phyloP scores from a whole-genome alignment of 2,329 filamentous ascomycete species.

The Fusarium lyarnte region DNA sequence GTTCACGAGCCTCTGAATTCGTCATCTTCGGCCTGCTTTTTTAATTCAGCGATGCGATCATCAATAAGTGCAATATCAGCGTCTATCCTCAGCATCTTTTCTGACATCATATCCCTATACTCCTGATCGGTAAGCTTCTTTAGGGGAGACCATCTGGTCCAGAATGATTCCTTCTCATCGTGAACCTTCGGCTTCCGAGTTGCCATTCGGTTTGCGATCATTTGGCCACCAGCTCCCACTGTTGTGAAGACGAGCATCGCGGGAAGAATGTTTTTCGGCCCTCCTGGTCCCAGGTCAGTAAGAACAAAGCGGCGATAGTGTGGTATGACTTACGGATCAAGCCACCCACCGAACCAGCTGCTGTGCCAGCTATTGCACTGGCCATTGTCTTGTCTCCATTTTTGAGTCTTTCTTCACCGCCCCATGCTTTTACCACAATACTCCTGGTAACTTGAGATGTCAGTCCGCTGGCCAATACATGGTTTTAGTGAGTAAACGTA shows the following conservation, averaged over 20 bases:
- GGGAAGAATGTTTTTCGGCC: conserved; percentile 62
- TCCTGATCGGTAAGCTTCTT: conserved; percentile 76
- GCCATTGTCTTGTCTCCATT: conserved; percentile 70
- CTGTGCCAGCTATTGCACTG: conserved; percentile 75
- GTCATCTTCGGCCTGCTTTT: conserved; percentile 22
- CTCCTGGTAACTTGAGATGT: conserved; percentile 57
- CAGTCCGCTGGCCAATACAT: background rate
- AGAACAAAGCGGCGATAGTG: background rate
- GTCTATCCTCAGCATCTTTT: conserved; percentile 76
- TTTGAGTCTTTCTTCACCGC: conserved; percentile 62
- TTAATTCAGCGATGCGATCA: conserved; percentile 69
- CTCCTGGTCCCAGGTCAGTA: conserved; percentile 52
- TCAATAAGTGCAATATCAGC: conserved; percentile 82
- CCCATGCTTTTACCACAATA: conserved; percentile 58
- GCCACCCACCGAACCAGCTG: conserved; percentile 71
- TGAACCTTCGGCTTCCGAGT: conserved; percentile 38
- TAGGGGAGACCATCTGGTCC: conserved; percentile 77
- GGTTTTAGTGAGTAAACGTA: conserved; percentile 50
- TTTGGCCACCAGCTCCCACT: conserved; percentile 53
- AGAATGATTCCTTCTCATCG: conserved; percentile 56
- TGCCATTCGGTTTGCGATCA: conserved; percentile 48
- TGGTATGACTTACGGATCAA: conserved; percentile 58
- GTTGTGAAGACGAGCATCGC: conserved; percentile 60
- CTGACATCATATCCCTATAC: conserved; percentile 74
- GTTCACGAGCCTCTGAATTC: conserved; percentile 9